Conservation (phyloP, 164 flowering plant species). For the Liquidambar formosana region DNA sequence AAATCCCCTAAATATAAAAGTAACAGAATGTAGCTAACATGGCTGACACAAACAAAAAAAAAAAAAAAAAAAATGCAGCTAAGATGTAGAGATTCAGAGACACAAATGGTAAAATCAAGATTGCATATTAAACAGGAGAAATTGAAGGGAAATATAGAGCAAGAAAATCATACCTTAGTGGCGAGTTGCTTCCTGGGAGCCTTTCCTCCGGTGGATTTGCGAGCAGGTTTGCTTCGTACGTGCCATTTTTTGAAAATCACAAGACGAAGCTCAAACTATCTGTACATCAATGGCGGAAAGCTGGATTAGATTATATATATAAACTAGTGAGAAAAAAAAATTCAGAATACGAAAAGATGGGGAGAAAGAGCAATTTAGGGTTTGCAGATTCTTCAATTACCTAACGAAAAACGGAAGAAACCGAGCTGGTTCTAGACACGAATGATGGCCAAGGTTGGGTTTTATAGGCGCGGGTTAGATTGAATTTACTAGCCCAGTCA, state of each 20-base stretch:
- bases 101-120: no score
- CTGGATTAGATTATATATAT: neutral
- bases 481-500: no score
- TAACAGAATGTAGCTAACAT: no score
- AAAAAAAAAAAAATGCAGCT: no score
- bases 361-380: neutral
- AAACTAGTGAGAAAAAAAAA: neutral
- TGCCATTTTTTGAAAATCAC: conserved; percentile 24
- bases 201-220: conserved; percentile 44
- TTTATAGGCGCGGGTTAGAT: no score
- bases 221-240: conserved; percentile 51
- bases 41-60: no score
- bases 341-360: neutral
- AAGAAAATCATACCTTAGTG: conserved; percentile 25
- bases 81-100: no score
- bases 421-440: no score
- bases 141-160: neutral
- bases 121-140: neutral
- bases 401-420: neutral
- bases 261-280: neutral
- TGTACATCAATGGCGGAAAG: neutral
- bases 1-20: no score
- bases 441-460: no score
- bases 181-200: conserved; percentile 46
- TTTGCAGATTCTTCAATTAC: neutral